phyloP scores from a whole-genome alignment of 148 eudicot species.

The Camellia japonica region DNA sequence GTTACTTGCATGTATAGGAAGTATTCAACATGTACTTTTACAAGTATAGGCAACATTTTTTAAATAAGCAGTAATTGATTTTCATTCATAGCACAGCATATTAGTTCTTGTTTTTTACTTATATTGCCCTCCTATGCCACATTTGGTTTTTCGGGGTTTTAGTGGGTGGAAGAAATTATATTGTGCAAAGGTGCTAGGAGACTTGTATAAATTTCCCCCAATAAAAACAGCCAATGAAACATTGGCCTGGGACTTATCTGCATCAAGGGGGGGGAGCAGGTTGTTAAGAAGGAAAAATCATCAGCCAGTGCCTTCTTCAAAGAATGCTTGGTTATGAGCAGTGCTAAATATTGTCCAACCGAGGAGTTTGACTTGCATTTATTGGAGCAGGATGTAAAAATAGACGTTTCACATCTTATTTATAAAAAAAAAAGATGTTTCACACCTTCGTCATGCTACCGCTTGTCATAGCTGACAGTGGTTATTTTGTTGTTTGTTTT shows the following conservation, averaged over 20 bases:
- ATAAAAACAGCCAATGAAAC: not conserved
- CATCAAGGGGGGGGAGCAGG: not conserved
- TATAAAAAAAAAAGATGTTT: not conserved
- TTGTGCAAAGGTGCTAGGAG: not conserved
- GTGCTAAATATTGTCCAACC: not conserved
- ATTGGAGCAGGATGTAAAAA: not conserved
- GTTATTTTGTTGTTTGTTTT: not conserved
- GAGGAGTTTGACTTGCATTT: not conserved
- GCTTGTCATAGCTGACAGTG: not conserved
- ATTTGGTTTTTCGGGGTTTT: too few relatives aligned
- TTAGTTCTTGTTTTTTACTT: too few relatives aligned
- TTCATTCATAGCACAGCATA: not conserved
- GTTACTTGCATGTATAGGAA: too few relatives aligned
- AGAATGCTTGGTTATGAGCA: not conserved
- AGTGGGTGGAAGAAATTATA: not conserved
- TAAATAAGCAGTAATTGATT: too few relatives aligned
- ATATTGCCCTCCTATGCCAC: too few relatives aligned
- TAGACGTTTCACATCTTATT: not conserved
- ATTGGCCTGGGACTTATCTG: not conserved
- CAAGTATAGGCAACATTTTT: too few relatives aligned
- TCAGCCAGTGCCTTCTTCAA: not conserved
- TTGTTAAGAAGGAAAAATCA: not conserved
- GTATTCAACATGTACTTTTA: too few relatives aligned
- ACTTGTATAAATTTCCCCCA: not conserved
- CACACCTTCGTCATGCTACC: not conserved